phyloP scores from a whole-genome alignment of 2,329 filamentous ascomycete genomes.

The Exophiala phaeomuriformis region DNA sequence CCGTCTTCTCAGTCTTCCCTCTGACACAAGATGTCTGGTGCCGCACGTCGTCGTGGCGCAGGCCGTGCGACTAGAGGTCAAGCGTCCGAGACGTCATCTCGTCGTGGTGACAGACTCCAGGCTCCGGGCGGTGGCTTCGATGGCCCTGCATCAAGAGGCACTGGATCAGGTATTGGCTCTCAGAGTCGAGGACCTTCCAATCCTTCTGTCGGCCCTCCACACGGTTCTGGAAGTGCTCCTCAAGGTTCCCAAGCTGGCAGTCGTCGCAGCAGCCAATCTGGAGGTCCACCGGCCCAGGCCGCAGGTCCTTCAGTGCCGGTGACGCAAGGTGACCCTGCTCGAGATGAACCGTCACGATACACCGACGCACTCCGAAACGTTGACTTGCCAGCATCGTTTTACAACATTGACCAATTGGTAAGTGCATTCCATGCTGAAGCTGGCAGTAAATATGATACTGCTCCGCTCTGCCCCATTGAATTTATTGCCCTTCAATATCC shows the following conservation, averaged over 20 bases:
- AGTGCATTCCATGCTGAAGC: slow-evolving; percentile 10
- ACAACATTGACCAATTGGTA: slow-evolving; percentile 26
- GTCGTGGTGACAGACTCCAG: slow-evolving; percentile 16
- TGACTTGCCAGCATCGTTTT: slow-evolving; percentile 26
- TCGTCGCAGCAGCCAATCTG: slow-evolving; percentile 14
- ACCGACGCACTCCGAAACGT: slow-evolving; percentile 26
- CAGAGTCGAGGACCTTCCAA: slow-evolving; percentile 15
- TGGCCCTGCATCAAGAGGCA: slow-evolving; percentile 26
- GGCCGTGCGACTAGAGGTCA: slow-evolving; percentile 24
- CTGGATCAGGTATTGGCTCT: slow-evolving; percentile 17
- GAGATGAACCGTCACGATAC: slow-evolving; percentile 14
- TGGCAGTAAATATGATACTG: slow-evolving; percentile 1
- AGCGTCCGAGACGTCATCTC: slow-evolving; percentile 29
- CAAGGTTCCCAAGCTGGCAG: slow-evolving; percentile 3
- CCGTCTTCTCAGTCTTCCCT: background rate
- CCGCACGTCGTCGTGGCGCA: slow-evolving; percentile 22
- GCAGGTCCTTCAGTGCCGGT: background rate
- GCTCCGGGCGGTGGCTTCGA: slow-evolving; percentile 21
- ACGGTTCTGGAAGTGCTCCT: slow-evolving; percentile 6
- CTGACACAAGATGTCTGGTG: slow-evolving; percentile 21
- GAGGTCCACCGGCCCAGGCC: slow-evolving; percentile 3
- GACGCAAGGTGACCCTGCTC: slow-evolving; percentile 21
- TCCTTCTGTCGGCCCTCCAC: slow-evolving; percentile 9
- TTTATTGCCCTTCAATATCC: background rate
- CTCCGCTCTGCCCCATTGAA: slow-evolving; percentile 2